Evolutionary conservation across 768 basidiomycete genomes (phyloP).

Genomic region (Leccinum truebloodii): DNA sequence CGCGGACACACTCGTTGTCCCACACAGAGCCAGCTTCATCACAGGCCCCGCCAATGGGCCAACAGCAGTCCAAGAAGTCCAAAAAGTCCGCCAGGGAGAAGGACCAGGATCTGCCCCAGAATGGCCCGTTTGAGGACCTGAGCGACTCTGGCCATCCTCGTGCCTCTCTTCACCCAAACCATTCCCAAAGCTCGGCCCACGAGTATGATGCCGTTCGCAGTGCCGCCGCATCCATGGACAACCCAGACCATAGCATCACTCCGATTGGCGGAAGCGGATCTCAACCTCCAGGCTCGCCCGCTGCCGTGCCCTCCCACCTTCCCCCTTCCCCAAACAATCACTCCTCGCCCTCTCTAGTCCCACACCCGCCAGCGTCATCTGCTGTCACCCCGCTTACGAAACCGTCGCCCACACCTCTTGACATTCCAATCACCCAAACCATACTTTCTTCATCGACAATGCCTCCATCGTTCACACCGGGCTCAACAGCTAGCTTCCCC

Average conservation of each 20-base stretch:
- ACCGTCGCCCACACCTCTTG: conserved; percentile 59
- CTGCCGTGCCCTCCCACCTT: conserved; percentile 38
- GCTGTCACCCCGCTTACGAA: conserved; percentile 28
- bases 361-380: conserved; percentile 14
- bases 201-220: conserved; percentile 36
- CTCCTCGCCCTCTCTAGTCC: conserved; percentile 41
- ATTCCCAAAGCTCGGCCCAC: conserved; percentile 41
- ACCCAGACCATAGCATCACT: conserved; percentile 34
- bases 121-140: conserved; percentile 43
- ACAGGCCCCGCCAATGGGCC: conserved; percentile 66
- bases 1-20: conserved; percentile 66
- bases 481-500: conserved; percentile 45
- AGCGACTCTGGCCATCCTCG: conserved; percentile 42
- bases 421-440: conserved; percentile 79
- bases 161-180: conserved; percentile 40
- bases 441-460: conserved; percentile 75
- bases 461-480: conserved; percentile 49
- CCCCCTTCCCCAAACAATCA: conserved; percentile 41
- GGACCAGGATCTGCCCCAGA: conserved; percentile 52
- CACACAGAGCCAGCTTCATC: conserved; percentile 63
- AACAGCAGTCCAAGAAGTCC: conserved; percentile 80
- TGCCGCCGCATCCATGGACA: conserved; percentile 35
- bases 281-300: conserved; percentile 34
- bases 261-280: conserved; percentile 43
- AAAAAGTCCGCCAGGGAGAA: conserved; percentile 73